Base-by-base conservation (phyloP, 331 rosid genomes). In the Rhamnella rubrinervis region DNA sequence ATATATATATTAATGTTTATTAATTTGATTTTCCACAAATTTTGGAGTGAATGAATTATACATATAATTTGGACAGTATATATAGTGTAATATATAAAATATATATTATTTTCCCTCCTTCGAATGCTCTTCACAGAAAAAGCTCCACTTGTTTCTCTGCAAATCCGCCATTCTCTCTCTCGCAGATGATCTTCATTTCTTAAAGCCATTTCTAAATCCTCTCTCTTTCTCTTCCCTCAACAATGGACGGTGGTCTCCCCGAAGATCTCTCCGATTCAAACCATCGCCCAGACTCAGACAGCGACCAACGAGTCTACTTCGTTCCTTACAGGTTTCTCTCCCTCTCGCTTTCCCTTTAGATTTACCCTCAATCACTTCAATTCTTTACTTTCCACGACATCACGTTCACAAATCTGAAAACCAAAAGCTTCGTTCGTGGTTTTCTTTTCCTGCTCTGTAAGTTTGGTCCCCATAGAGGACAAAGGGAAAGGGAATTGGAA, bases 291-390 rank as follows among this genome's bases (percentile, higher is more conserved):
- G 77, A 83, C 77, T 80, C 86, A 6, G 76, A 82, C 61, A 79
- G 77, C 71, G 83, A 84, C 75, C 95, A 88, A 66, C 87, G 88
- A 81, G 85, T 91, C 83, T 93, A 91, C 90, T 87, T 88, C 81
- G 95, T 93, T 62, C 98, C 98, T 51, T 85, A 85, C 78, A 91
- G 98, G 98, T 93, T 56, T 72, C 52, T 16, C 65, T 38, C 10
- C 1, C 37, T 44, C 41, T 35, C 37, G 31, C 39, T 59, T 20
- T 18, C 57, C 66, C 39, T 60, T 60, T 59, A 68, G 63, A 71
- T 77, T 74, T 67, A 68, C 78, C 72, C 60, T 26, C 52, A 8
- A 38, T 65, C 68, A 46, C 71, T 79, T 73, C 65, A 73, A 75
- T 76, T 76, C 74, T 51, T 10, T 71, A 16, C 39, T 37, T 64